These are phyloP conservation scores for Sporothrix euskadiensis DNA, from an alignment of 2,329 filamentous ascomycete genomes.

Conservation along the genomic window DNA sequence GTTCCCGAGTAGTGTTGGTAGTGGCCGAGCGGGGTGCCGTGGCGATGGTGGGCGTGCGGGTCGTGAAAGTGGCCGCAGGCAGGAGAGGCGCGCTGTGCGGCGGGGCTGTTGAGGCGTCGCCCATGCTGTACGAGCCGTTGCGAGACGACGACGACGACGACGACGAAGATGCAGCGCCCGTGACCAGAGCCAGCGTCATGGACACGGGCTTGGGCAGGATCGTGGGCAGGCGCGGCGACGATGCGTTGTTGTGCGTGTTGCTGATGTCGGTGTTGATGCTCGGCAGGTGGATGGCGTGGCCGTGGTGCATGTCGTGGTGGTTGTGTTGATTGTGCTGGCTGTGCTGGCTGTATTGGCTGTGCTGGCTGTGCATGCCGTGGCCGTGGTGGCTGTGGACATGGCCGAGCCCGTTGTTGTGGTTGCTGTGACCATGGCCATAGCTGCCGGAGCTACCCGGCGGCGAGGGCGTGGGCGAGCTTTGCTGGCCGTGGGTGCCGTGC, in stretches of 20 bases:
- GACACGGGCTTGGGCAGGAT: constrained; percentile 66
- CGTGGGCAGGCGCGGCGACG: constrained; percentile 56
- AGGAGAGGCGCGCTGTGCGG: constrained; percentile 48
- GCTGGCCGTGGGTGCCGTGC: constrained; percentile 45
- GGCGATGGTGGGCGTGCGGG: constrained; percentile 40
- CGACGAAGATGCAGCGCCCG: constrained; percentile 26
- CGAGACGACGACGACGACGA: constrained; percentile 34
- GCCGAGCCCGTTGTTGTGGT: neutral
- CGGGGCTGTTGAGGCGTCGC: constrained; percentile 33
- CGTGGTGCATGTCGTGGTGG: constrained; percentile 46
- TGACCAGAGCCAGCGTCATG: constrained; percentile 47
- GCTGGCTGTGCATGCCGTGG: neutral
- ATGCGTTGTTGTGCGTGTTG: constrained; percentile 42
- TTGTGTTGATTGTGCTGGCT: constrained; percentile 44
- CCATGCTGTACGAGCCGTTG: constrained; percentile 45
- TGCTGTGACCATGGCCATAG: constrained; percentile 39
- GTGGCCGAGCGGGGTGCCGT: constrained; percentile 42
- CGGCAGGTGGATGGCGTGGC: constrained; percentile 55
- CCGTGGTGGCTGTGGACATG: neutral
- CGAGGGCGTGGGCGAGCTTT: constrained; percentile 48
- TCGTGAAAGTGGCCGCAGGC: constrained; percentile 44
- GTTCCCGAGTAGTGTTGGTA: constrained; percentile 33
- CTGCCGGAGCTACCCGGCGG: constrained; percentile 50
- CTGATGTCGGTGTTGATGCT: constrained; percentile 45
- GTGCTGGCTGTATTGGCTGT: too few relatives aligned